Base-by-base conservation (phyloP, 2,329 filamentous ascomycete species). In the Westerdykella ornata region DNA sequence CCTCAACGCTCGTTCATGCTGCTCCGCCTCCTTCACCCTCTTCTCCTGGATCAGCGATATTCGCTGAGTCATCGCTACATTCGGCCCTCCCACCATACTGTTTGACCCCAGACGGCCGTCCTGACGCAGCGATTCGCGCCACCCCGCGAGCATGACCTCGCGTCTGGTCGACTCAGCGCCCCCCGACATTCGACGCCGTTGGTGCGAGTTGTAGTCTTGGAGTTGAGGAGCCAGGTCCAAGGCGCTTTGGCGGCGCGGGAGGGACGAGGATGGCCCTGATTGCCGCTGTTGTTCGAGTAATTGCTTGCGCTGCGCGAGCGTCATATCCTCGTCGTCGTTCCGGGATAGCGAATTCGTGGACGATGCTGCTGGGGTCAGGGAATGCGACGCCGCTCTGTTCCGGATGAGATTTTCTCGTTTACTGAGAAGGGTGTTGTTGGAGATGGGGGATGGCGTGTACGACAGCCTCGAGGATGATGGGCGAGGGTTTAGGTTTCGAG, bases 271-370 rank as follows among this genome's bases (percentile, higher is more conserved):
- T 3, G 58, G 63, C 1, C 53, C 56, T 32, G 59, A 54, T 19
- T 65, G 58, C 14, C 57, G 47, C 45, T 69, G 64, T 9, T 33
- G 30, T 13, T 26, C 12, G 9, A 71, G 59, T 13, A 66, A 39
- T 13, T 59, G 56, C 46, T 63, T 57, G 39, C 85, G 80, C 53
- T 84, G 78, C 32, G 79, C 83, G 14, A 92, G 72, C 0, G 85
- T 82, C 50, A 90, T 72, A 42, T 88, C 78, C 45, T 89, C 85
- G 46, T 48, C 44, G 53, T 48, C 45, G 47, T 42, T 32, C 46
- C 52, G 45, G 14, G 42, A 48, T 14, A 54, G 43, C 8, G 62
- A 48, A 29, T 58, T 60, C 4, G 60, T 45, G 0, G 53, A 52
- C 1, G 63, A 59, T 2, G 56, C 32, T 13, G 53, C 47, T 18